A percentile compares a stretch with the other conserved stretches of the same genome.
Conservation (phyloP, 2,329 filamentous ascomycete species). For the Emydomyces testavorans region DNA sequence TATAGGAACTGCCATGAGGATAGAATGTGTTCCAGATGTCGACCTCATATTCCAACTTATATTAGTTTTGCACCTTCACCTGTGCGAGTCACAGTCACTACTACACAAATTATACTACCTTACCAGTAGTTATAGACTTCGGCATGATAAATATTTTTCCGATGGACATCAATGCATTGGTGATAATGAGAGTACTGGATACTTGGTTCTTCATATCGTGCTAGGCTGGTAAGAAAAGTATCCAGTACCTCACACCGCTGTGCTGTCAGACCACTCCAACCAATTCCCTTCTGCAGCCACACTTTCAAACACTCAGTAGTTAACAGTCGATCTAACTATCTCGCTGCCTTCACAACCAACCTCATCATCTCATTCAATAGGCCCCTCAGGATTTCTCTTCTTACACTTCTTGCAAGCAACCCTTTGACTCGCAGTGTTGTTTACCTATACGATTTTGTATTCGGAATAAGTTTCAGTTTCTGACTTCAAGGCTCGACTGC, state of each 20-base stretch:
- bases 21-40: no score
- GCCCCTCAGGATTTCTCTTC: neutral
- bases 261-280: neutral
- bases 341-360: constrained; percentile 4
- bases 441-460: no score
- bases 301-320: constrained; percentile 7
- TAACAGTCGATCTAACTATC: constrained; percentile 5
- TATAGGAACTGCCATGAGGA: no score
- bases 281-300: constrained; percentile 4
- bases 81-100: no score
- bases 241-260: neutral
- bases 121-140: no score
- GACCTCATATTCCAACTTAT: no score
- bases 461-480: constrained; percentile 13
- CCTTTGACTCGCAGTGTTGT: neutral
- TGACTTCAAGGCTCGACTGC: constrained; percentile 19
- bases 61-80: no score
- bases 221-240: no score
- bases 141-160: constrained; percentile 8
- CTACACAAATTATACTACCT: no score
- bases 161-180: neutral
- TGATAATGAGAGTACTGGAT: neutral
- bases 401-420: neutral
- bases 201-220: neutral
- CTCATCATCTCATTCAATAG: neutral